Percentiles rank a stretch among this genome's conserved stretches.
These are phyloP conservation scores for Colletotrichum sp. DNA, from an alignment of 2,329 filamentous ascomycete species.

Conservation along the genomic window DNA sequence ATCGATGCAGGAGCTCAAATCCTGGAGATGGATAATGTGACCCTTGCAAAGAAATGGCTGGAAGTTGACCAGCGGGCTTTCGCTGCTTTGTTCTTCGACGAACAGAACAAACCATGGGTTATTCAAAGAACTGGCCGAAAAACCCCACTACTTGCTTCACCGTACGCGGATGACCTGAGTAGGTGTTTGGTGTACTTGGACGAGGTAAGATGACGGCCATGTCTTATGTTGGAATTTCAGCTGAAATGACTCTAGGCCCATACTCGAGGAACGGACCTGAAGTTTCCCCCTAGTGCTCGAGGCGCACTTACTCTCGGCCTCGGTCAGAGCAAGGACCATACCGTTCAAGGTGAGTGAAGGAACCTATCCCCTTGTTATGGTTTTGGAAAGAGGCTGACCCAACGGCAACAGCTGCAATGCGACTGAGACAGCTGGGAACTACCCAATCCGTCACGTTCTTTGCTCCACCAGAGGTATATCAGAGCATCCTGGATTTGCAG, in stretches of 20 bases:
- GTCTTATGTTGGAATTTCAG: neutral
- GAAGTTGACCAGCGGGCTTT: constrained; percentile 43
- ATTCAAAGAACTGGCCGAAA: constrained; percentile 38
- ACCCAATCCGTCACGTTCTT: constrained; percentile 63
- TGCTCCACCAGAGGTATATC: constrained; percentile 64
- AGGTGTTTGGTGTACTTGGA: constrained; percentile 64
- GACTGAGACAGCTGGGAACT: constrained; percentile 61
- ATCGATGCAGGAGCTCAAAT: constrained; percentile 71
- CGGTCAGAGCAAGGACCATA: constrained; percentile 63
- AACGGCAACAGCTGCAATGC: constrained; percentile 62
- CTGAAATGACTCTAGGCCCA: constrained; percentile 44
- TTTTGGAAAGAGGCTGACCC: neutral
- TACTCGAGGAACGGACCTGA: constrained; percentile 65
- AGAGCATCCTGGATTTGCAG: constrained; percentile 59
- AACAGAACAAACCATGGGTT: constrained; percentile 49
- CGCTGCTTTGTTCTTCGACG: constrained; percentile 60
- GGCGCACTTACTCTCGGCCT: constrained; percentile 63
- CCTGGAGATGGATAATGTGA: constrained; percentile 62
- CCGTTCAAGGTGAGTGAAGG: constrained; percentile 58
- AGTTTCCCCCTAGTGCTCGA: constrained; percentile 48
- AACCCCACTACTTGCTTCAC: constrained; percentile 55
- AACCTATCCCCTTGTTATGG: neutral
- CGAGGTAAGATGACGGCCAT: constrained; percentile 35
- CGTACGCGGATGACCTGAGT: constrained; percentile 57
- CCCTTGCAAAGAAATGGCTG: constrained; percentile 57